A percentile compares a stretch with the other conserved stretches of the same genome.
Conservation (phyloP, 78 protist species). For the Protostelium mycophagum region DNA sequence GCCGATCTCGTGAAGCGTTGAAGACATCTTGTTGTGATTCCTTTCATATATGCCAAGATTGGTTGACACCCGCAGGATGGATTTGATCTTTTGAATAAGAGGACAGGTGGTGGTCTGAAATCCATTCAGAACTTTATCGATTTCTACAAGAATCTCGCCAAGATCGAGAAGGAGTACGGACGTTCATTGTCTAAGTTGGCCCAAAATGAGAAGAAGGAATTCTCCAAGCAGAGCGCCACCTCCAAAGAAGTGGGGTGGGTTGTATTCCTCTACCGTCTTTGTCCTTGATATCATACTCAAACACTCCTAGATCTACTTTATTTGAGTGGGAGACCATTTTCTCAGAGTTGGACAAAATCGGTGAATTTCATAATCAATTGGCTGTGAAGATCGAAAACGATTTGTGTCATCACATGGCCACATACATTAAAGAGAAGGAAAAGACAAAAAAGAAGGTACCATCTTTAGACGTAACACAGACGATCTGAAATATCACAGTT, state of each 20-base stretch:
- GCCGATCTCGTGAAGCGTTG: too few relatives aligned
- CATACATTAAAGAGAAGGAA: not conserved
- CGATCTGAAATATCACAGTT: slow-evolving; percentile 17
- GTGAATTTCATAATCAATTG: not conserved
- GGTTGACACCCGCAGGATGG: slow-evolving; percentile 43
- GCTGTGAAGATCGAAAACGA: not conserved
- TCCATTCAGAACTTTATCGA: slow-evolving; percentile 31
- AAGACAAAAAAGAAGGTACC: not conserved
- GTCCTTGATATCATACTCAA: not conserved
- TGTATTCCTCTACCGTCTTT: not conserved
- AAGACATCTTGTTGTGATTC: too few relatives aligned
- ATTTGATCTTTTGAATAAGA: slow-evolving; percentile 39
- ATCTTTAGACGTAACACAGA: not conserved
- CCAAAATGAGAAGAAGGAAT: not conserved
- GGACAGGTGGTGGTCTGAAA: slow-evolving; percentile 53
- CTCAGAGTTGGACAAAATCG: not conserved
- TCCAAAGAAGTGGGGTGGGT: not conserved
- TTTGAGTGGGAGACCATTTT: not conserved
- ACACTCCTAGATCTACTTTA: not conserved
- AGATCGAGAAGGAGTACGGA: slow-evolving; percentile 30
- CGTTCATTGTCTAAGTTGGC: slow-evolving; percentile 36
- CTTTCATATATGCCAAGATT: too few relatives aligned
- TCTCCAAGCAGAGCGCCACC: not conserved
- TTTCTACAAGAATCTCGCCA: slow-evolving; percentile 37
- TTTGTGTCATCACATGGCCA: not conserved